Evolutionary conservation across 78 protist genomes (phyloP).

Genomic region (Tieghemostelium lacteum): DNA sequence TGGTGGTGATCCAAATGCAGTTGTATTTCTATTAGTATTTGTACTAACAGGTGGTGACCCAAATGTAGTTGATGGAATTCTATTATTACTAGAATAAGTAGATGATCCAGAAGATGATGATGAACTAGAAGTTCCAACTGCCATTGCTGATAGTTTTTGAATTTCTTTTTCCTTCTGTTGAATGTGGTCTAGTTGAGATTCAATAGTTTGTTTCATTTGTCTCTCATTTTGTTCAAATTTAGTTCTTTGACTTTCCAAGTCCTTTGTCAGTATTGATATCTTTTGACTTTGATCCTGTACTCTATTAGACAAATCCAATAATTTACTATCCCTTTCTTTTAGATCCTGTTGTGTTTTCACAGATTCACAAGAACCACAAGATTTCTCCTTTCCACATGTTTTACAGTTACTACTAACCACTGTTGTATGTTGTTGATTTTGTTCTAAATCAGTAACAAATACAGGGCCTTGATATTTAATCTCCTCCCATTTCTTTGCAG

Average conservation of each 20-base stretch:
- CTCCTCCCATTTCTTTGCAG: constrained; percentile 65
- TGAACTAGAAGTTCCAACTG: not conserved
- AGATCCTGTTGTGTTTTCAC: not conserved
- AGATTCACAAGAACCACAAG: constrained; percentile 17
- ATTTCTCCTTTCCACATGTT: constrained; percentile 39
- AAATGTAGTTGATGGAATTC: not conserved
- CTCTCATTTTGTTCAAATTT: constrained; percentile 20
- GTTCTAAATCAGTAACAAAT: constrained; percentile 21
- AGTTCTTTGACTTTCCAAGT: constrained; percentile 22
- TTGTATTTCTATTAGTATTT: not conserved
- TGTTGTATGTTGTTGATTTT: not conserved
- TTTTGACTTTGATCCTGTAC: constrained; percentile 7
- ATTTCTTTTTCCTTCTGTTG: constrained; percentile 34
- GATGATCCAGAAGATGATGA: constrained; percentile 6
- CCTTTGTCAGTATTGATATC: not conserved
- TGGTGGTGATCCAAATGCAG: not conserved
- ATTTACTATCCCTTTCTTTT: not conserved
- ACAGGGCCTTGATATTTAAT: constrained; percentile 19
- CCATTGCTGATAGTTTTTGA: not conserved
- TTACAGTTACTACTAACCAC: not conserved
- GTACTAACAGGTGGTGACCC: not conserved
- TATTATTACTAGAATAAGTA: not conserved
- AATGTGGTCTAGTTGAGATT: constrained; percentile 19
- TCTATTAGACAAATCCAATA: not conserved
- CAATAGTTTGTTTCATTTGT: constrained; percentile 5